Base-by-base conservation (phyloP, 345 rosid species). In the Acer negundo region DNA sequence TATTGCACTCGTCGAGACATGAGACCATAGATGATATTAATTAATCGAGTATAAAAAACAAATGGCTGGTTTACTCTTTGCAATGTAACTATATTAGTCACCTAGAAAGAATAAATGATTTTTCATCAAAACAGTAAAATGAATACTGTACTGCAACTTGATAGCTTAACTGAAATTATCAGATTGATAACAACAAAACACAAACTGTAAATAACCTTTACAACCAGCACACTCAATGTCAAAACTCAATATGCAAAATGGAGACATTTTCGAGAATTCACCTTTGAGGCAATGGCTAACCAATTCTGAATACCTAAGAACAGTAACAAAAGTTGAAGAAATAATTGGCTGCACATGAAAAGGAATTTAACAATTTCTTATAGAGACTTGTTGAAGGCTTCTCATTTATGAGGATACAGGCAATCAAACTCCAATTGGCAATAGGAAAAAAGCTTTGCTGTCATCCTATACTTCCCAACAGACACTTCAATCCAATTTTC, bases 141-240 rank as follows among this genome's bases (percentile, higher is more conserved):
- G 69, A 76, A 47, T 17, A 13, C 38, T 38, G 68, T 69, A 26
- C 65, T 74, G 20, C 72, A 76, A 69, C 49, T 17, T 65, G 51
- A 69, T 68, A 58, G 53, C 47, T 72, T 40, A 59, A n/a, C 4
- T 58, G 56, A 66, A 71, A 63, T 23, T 2, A 75, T 70, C 63
- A 66, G 20, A 76, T 10, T 24, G 46, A 10, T 31, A n/a, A 56
- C 4, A 19, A 23, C 38, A 74, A 72, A 69, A 10, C 15, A 62
- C 63, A 74, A 77, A 70, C 20, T 61, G 70, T 19, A 96, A 96
- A 83, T 96, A 97, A 75, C 99, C 99, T 87, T 94, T 96, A 73
- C 95, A 97, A 62, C 99, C 99, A 53, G 99, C 98, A 84, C 98
- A 96, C 87, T 96, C 98, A 58, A 96, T 96, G 77, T 96, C 99